These are phyloP conservation scores for Silene conica DNA, from an alignment of 148 eudicot species.

Conservation along the genomic window DNA sequence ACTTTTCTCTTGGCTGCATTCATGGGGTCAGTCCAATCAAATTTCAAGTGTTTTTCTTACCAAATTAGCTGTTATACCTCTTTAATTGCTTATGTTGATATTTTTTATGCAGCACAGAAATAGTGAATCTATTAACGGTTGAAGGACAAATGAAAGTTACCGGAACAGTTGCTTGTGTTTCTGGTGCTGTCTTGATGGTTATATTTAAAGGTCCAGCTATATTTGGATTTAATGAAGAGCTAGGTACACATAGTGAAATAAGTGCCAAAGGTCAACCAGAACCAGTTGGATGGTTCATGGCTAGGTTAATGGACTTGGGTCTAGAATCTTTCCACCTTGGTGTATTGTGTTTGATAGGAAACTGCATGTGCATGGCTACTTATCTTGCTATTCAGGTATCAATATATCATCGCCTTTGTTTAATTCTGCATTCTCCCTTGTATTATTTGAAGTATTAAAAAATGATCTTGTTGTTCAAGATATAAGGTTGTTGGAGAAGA, in stretches of 20 bases:
- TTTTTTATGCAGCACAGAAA: conserved; percentile 90
- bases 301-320: conserved; percentile 50
- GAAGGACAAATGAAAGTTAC: conserved; percentile 88
- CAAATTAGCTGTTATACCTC: conserved; percentile 3
- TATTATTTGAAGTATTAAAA: too few species aligned
- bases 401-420: neutral
- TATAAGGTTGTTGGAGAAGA: too few species aligned
- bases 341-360: conserved; percentile 81
- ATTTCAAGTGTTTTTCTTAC: conserved; percentile 13
- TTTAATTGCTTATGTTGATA: conserved; percentile 23
- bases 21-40: conserved; percentile 70
- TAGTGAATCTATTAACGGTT: conserved; percentile 56
- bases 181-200: conserved; percentile 90
- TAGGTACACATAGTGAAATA: conserved; percentile 40
- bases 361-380: conserved; percentile 94
- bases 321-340: conserved; percentile 82
- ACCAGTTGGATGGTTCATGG: conserved; percentile 69
- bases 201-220: conserved; percentile 73
- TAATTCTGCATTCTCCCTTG: neutral
- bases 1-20: conserved; percentile 74
- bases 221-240: conserved; percentile 53
- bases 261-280: conserved; percentile 76
- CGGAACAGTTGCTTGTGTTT: conserved; percentile 78
- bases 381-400: conserved; percentile 88
- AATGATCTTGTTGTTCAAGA: too few species aligned